phyloP scores from a whole-genome alignment of 352 stramenopile genomes.

The Pythium oligandrum region DNA sequence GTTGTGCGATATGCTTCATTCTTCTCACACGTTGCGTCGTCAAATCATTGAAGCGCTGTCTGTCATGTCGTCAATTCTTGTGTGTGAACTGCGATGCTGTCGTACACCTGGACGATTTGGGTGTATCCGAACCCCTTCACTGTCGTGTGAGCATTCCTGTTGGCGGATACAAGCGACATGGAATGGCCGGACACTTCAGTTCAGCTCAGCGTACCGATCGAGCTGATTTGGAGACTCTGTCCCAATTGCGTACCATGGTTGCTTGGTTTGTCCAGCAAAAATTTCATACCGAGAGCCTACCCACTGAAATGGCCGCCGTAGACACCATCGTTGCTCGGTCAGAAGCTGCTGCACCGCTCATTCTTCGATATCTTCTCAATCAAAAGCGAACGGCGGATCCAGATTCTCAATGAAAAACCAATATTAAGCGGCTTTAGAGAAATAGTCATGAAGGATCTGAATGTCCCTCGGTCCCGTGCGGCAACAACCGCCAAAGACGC shows the following conservation, averaged over 20 bases:
- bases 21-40: slow-evolving; percentile 1
- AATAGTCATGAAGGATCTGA: slow-evolving; percentile 50
- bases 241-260: no score
- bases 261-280: no score
- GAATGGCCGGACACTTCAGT: no score
- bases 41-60: slow-evolving; percentile 26
- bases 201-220: no score
- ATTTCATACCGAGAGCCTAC: no score
- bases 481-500: slow-evolving; percentile 82
- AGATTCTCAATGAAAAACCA: no score
- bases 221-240: no score
- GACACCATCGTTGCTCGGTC: neutral
- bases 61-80: slow-evolving; percentile 40
- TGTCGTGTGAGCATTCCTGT: slow-evolving; percentile 31
- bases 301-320: no score
- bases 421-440: slow-evolving; percentile 10
- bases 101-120: slow-evolving; percentile 58
- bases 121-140: slow-evolving; percentile 42
- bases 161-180: neutral
- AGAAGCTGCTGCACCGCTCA: slow-evolving; percentile 5
- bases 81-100: slow-evolving; percentile 40
- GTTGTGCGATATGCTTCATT: slow-evolving; percentile 3
- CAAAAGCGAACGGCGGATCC: slow-evolving; percentile 1
- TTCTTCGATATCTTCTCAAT: slow-evolving; percentile 29
- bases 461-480: slow-evolving; percentile 74